Conservation (phyloP, 2,329 filamentous ascomycete genomes). For the Xylaria multiplex region DNA sequence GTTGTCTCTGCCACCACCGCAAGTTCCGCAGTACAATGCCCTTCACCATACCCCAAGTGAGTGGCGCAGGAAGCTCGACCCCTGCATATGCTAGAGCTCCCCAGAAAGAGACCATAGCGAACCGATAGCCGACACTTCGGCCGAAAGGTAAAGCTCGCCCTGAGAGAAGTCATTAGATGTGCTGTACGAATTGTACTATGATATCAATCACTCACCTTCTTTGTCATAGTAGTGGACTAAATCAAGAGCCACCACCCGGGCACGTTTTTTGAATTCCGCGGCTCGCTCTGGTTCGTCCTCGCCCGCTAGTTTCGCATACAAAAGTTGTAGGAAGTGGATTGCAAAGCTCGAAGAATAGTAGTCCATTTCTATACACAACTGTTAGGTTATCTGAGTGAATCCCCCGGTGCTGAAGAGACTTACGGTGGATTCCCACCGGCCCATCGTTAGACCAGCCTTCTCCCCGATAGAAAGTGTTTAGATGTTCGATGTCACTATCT, state of each 20-base stretch:
- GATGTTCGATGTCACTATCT: constrained; percentile 78
- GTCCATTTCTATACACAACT: constrained; percentile 70
- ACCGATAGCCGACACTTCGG: constrained; percentile 81
- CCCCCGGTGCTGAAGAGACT: constrained; percentile 36
- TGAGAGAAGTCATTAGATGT: constrained; percentile 40
- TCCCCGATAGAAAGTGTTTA: constrained; percentile 84
- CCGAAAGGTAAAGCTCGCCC: constrained; percentile 79
- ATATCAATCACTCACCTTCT: constrained; percentile 55
- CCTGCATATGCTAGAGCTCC: constrained; percentile 79
- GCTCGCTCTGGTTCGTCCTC: constrained; percentile 73
- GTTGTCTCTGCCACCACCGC: constrained; percentile 81
- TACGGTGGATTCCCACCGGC: constrained; percentile 76
- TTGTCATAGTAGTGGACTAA: constrained; percentile 81
- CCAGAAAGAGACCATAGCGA: constrained; percentile 88
- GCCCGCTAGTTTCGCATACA: constrained; percentile 77
- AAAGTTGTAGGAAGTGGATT: constrained; percentile 80
- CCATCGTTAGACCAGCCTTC: constrained; percentile 86
- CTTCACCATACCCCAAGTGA: constrained; percentile 83
- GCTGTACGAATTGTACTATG: neutral
- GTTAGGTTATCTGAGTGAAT: constrained; percentile 26
- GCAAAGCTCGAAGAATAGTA: constrained; percentile 87
- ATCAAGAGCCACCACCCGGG: constrained; percentile 73
- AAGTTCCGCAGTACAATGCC: constrained; percentile 78
- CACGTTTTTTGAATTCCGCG: constrained; percentile 75
- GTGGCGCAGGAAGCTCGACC: constrained; percentile 74